Conservation (phyloP, 352 stramenopile species). For the Phytophthora citrophthora region DNA sequence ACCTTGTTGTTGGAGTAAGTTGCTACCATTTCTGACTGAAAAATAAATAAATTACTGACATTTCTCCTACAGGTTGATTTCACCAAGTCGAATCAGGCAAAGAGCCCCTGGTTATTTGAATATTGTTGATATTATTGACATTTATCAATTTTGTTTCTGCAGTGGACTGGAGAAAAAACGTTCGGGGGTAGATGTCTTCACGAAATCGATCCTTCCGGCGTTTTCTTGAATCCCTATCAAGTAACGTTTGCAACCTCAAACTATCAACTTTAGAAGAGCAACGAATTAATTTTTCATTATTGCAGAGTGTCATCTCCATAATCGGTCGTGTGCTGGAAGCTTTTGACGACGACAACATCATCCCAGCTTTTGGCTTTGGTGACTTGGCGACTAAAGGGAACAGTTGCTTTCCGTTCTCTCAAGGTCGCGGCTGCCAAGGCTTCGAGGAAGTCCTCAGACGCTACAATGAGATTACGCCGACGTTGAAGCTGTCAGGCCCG, state of each 20-base stretch:
- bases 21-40: not conserved
- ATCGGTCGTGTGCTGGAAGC: constrained; percentile 70
- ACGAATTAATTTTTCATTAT: not conserved
- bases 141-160: constrained; percentile 1
- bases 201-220: constrained; percentile 58
- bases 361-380: constrained; percentile 75
- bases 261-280: not conserved
- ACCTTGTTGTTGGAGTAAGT: constrained; percentile 54
- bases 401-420: constrained; percentile 48
- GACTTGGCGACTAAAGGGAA: constrained; percentile 60
- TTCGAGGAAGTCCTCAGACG: constrained; percentile 62
- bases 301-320: constrained; percentile 66
- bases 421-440: constrained; percentile 46
- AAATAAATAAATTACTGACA: too few species aligned
- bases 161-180: constrained; percentile 72
- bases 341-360: constrained; percentile 88
- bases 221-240: constrained; percentile 70
- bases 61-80: constrained; percentile 54
- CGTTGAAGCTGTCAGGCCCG: constrained; percentile 67
- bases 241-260: constrained; percentile 20
- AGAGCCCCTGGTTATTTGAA: not conserved
- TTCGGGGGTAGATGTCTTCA: constrained; percentile 69
- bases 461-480: constrained; percentile 71
- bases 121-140: not conserved
- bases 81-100: constrained; percentile 72